phyloP scores from a whole-genome alignment of 495 filamentous ascomycete genomes.

The Penicillium taxi region DNA sequence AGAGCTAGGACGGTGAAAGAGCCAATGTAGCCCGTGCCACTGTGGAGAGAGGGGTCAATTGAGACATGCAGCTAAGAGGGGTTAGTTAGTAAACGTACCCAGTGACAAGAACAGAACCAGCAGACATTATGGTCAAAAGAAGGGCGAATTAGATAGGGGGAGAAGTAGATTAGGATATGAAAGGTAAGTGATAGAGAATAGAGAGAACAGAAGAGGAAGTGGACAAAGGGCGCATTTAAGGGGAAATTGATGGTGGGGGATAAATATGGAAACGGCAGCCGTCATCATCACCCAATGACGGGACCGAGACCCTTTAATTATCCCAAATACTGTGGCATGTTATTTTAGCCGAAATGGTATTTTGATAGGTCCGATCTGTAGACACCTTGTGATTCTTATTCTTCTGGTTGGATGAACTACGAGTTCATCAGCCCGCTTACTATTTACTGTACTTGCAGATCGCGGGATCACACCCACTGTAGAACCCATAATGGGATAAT shows the following conservation, averaged over 20 bases:
- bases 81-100: conserved; percentile 55
- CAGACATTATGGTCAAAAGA: conserved; percentile 50
- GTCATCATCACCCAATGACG: conserved; percentile 10
- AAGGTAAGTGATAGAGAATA: conserved; percentile 1
- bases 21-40: conserved; percentile 97
- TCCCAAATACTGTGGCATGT: too few relatives aligned
- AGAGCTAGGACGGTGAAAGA: conserved; percentile 93
- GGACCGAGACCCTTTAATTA: conserved; percentile 11
- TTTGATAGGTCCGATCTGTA: too few relatives aligned
- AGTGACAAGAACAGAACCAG: conserved; percentile 81
- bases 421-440: too few relatives aligned
- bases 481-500: too few relatives aligned
- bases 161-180: neutral
- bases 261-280: neutral
- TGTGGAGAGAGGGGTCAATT: conserved; percentile 31
- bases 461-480: too few relatives aligned
- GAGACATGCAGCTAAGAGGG: conserved; percentile 3
- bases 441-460: too few relatives aligned
- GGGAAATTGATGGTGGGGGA: conserved; percentile 15
- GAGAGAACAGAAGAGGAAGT: conserved; percentile 3
- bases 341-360: too few relatives aligned
- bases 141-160: neutral
- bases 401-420: too few relatives aligned
- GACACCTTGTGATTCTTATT: too few relatives aligned
- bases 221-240: conserved; percentile 20